Percentiles rank a stretch among this genome's conserved stretches.
Evolutionary conservation across 176 grass and related monocot genomes (phyloP).

Genomic region (Pharus latifolius): DNA sequence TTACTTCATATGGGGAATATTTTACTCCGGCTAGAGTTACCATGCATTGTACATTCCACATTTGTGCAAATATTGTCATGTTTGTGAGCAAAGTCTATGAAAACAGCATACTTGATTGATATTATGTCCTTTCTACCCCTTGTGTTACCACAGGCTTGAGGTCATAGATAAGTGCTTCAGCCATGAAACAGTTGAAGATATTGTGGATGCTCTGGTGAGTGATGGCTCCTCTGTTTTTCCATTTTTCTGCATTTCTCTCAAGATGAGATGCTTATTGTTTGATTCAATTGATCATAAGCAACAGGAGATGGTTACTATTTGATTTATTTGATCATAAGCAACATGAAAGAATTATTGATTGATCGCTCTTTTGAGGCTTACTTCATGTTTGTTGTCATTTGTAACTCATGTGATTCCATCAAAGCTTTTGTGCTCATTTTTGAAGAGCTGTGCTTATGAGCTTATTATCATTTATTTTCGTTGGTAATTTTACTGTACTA

Average conservation of each 20-base stretch:
- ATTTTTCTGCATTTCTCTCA: not conserved
- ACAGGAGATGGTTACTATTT: too few relatives aligned
- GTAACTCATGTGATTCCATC: not conserved
- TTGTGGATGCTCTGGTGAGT: conserved; percentile 80
- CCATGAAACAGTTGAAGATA: conserved; percentile 80
- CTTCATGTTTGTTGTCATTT: not conserved
- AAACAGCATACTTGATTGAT: not conserved
- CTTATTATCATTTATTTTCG: not conserved
- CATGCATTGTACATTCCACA: not conserved
- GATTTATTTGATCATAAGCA: not conserved
- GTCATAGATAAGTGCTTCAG: conserved; percentile 92
- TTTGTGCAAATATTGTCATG: not conserved
- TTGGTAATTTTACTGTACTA: not conserved
- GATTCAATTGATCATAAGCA: not conserved
- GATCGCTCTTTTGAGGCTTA: not conserved
- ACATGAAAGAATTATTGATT: not conserved
- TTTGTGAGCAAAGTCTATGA: not conserved
- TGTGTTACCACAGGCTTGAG: conserved; percentile 46
- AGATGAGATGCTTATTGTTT: not conserved
- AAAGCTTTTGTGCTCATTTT: not conserved
- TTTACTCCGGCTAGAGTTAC: not conserved
- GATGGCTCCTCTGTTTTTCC: not conserved
- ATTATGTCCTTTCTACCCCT: conserved; percentile 18
- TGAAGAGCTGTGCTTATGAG: too few relatives aligned
- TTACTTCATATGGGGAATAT: too few relatives aligned